Evolutionary conservation across 2,329 filamentous ascomycete genomes (phyloP), one percentile per base, ranked within the genome.

Genomic region (Fusarium nygamai): DNA sequence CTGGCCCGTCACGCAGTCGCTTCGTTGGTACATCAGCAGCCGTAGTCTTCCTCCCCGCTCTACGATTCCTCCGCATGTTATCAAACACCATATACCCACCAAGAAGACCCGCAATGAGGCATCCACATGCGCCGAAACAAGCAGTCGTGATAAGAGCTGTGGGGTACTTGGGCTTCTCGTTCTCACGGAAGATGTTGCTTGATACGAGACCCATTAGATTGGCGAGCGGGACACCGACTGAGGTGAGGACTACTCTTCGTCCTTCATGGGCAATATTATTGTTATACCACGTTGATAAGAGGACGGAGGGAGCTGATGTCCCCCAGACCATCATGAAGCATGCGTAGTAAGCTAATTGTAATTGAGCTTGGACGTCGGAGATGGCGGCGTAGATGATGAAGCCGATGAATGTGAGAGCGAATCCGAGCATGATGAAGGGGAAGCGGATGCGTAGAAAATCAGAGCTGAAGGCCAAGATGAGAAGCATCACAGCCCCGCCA

Each of bases 111-210:
- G 91, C 88, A 62, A 92, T 80, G 1, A 89, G 68, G 9, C 87
- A 86, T 0, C 92, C 92, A 0, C 84, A 84, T 0, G 87, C 92
- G 0, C 92, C 92, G 82, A 92, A 92, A 0, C 86, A 85, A 4
- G 90, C 91, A 3, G 89, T 92, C 0, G 91, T 93, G 39, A 90
- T 87, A 47, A 94, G 80, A 0, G 92, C 92, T 1, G 84, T 91
- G 59, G 89, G 86, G 76, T 94, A 94, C 72, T 92, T 90, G 0
- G 92, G 92, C 11, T 87, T 88, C 73, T 92, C 90, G 65, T 89
- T 83, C 29, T 86, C 83, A 4, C 88, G 86, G 82, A 94, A 94
- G 72, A 94, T 92, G 73, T 93, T 93, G 65, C 87, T 89, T 14
- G 86, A 87, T 0, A 94, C 91, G 4, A 94, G 84, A 13, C 92